A percentile compares a stretch with the other conserved stretches of the same genome.
Evolutionary conservation across 2,329 filamentous ascomycete genomes (phyloP).

Genomic region (Fusarium robinianum): DNA sequence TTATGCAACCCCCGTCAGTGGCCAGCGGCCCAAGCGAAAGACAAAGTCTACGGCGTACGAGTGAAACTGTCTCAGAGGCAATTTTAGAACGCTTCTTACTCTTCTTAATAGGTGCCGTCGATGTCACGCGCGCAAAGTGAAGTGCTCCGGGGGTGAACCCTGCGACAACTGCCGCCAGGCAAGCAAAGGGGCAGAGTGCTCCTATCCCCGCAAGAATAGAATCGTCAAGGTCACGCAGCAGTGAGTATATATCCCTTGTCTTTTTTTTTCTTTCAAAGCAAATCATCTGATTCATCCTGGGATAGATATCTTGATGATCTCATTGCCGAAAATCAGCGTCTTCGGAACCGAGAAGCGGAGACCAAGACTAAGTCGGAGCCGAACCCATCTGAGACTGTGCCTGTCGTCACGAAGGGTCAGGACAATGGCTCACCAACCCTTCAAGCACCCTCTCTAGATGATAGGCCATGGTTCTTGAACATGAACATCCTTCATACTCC

Average conservation of each 20-base stretch:
- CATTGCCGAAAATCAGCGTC: slow-evolving; percentile 41
- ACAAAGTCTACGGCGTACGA: slow-evolving; percentile 36
- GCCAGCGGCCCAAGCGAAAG: slow-evolving; percentile 25
- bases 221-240: slow-evolving; percentile 41
- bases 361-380: slow-evolving; percentile 24
- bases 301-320: slow-evolving; percentile 43
- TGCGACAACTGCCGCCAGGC: slow-evolving; percentile 41
- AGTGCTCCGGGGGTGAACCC: slow-evolving; percentile 42
- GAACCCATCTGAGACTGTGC: slow-evolving; percentile 14
- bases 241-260: slow-evolving; percentile 12
- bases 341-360: slow-evolving; percentile 23
- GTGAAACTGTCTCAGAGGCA: neutral
- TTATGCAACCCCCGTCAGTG: slow-evolving; percentile 17
- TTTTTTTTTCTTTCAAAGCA: neutral
- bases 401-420: slow-evolving; percentile 4
- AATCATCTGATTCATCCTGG: neutral
- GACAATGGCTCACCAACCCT: slow-evolving; percentile 18
- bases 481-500: slow-evolving; percentile 42
- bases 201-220: slow-evolving; percentile 41
- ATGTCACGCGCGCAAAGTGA: slow-evolving; percentile 43
- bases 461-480: slow-evolving; percentile 43
- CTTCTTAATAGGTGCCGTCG: slow-evolving; percentile 33
- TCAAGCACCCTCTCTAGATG: slow-evolving; percentile 29
- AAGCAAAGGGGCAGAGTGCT: slow-evolving; percentile 38
- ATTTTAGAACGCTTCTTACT: neutral